Evolutionary conservation across 106 monocot genomes (phyloP).

Genomic region (Amphibolis antarctica): DNA sequence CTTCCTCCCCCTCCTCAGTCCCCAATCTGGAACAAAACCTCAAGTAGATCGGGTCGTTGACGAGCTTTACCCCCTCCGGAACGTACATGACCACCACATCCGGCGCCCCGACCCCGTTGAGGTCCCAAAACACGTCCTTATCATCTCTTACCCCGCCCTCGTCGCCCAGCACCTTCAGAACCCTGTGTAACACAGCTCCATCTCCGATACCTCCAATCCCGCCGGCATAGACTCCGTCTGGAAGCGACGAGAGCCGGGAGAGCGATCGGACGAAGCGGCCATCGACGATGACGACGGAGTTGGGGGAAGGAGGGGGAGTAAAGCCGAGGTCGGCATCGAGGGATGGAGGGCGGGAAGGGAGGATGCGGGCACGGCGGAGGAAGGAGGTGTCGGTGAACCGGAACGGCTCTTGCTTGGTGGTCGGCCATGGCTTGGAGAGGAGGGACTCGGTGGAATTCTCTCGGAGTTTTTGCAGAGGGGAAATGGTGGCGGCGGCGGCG

Average conservation of each 20-base stretch:
- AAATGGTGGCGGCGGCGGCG: slow-evolving; percentile 14
- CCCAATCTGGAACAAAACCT: slow-evolving; percentile 28
- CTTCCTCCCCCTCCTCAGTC: slow-evolving; percentile 19
- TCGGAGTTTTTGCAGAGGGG: slow-evolving; percentile 34
- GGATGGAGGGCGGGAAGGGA: slow-evolving; percentile 17
- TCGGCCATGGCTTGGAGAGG: slow-evolving; percentile 66
- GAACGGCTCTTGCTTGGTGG: slow-evolving; percentile 54
- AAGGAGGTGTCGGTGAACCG: slow-evolving; percentile 86
- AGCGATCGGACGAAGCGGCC: slow-evolving; percentile 38
- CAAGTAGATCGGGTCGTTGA: slow-evolving; percentile 49
- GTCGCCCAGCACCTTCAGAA: slow-evolving; percentile 17
- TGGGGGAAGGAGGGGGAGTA: slow-evolving; percentile 15
- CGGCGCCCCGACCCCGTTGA: slow-evolving; percentile 64
- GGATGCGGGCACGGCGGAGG: slow-evolving; percentile 22
- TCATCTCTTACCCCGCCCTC: slow-evolving; percentile 17
- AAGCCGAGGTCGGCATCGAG: background rate
- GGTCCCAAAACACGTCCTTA: slow-evolving; percentile 58
- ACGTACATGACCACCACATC: slow-evolving; percentile 62
- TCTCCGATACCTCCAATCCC: slow-evolving; percentile 22
- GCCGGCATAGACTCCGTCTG: slow-evolving; percentile 40
- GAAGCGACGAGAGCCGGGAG: slow-evolving; percentile 40
- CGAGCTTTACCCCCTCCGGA: slow-evolving; percentile 31
- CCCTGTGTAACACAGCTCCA: slow-evolving; percentile 20
- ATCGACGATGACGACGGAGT: slow-evolving; percentile 37
- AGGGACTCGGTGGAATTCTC: slow-evolving; percentile 55